A percentile compares a stretch with the other conserved stretches of the same genome.
phyloP scores from a whole-genome alignment of 2,329 filamentous ascomycete species.

The Aspergillus piperis region DNA sequence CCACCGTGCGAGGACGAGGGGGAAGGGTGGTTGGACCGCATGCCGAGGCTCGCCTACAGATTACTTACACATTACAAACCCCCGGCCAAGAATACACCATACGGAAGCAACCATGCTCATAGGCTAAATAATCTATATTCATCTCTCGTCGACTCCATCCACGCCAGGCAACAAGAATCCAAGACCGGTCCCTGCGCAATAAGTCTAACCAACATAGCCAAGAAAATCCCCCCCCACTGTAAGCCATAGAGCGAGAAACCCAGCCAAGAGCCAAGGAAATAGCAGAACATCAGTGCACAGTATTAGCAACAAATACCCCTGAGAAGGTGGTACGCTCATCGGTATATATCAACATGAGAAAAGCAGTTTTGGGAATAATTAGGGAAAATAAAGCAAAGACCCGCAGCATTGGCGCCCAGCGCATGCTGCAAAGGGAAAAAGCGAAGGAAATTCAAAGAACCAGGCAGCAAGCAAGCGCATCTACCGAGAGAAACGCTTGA shows the following conservation, averaged over 20 bases:
- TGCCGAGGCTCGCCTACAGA: not conserved
- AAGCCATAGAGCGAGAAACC: not conserved
- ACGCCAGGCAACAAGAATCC: slow-evolving; percentile 1
- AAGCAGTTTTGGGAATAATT: not conserved
- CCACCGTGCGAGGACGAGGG: not conserved
- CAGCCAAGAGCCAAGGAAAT: not conserved
- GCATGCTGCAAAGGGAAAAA: slow-evolving; percentile 16
- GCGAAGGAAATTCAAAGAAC: not conserved
- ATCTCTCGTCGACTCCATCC: not conserved
- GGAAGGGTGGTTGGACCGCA: not conserved
- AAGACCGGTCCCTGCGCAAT: not conserved
- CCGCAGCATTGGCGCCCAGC: slow-evolving; percentile 26
- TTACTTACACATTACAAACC: not conserved
- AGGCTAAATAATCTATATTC: not conserved
- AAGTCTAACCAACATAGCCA: not conserved
- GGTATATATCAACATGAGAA: slow-evolving; percentile 1
- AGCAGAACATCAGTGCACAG: not conserved
- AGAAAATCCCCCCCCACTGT: not conserved
- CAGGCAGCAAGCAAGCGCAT: not conserved
- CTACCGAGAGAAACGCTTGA: slow-evolving; percentile 42
- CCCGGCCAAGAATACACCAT: not conserved
- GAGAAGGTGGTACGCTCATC: slow-evolving; percentile 3
- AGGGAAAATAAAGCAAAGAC: not conserved
- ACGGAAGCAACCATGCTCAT: not conserved
- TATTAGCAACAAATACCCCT: slow-evolving; percentile 6